Evolutionary conservation across 495 filamentous ascomycete species (phyloP), one percentile per base, ranked within the genome.

Genomic region (Daldinia concentrica): DNA sequence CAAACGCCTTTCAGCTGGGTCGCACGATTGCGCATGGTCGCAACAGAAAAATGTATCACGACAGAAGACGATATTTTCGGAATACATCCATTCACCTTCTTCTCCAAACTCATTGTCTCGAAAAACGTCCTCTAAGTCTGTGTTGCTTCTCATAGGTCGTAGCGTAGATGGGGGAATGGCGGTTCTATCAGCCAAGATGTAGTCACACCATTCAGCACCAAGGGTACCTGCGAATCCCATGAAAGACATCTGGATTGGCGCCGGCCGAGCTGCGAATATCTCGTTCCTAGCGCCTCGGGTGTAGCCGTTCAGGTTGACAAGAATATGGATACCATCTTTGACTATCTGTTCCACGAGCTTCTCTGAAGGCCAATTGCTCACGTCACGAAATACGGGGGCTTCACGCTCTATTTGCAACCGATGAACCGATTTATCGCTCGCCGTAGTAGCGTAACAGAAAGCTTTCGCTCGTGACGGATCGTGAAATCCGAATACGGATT

Each of bases 11-110:
- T 92, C 92, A 62, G 86, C 80, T 1, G 88, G 83, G 19, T 94
- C 94, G 3, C 93, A 93, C 64, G 93, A 97, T 78, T 99, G 96
- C 45, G 91, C 88, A 76, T 99, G 95, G 71, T 99, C 95, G 77
- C 96, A 98, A 79, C 95, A 99, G 81, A 99, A 99, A 80, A 99
- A 99, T 0, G 94, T 98, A 72, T 97, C 91, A n/a, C 90, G 88
- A 26, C 92, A 93, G 79, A 92, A 98, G 51, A 98, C 92, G 66
- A 99, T 92, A 74, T 98, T 99, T 80, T 99, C 95, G 1, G 92
- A 93, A 77, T 99, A 98, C 22, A 99, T 87, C 95, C 95, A 99
- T 58, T 92, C 87, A 6, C 86, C 83, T 17, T 82, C 83, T 17
- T 89, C 87, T 4, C 85, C 86, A 50, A 89, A 87, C 54, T 89